These are phyloP conservation scores for Tricladium varicosporioides DNA, from an alignment of 2,329 filamentous ascomycete species.

Conservation along the genomic window DNA sequence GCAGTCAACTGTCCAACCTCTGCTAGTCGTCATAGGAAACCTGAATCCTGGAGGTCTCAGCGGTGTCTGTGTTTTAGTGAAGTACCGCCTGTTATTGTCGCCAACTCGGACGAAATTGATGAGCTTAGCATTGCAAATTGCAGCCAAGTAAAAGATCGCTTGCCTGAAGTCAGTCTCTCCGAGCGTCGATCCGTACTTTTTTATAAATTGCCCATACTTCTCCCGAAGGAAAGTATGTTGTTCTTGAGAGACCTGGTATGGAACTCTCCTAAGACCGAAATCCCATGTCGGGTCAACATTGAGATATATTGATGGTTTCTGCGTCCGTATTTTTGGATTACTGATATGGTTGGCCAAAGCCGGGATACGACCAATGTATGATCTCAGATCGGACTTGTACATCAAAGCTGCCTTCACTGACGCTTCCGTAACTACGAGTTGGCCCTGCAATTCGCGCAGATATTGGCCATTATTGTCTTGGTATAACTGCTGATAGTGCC, in stretches of 20 bases:
- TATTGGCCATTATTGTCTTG: too few species aligned
- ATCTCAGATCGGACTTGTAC: too few species aligned
- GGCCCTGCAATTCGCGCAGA: too few species aligned
- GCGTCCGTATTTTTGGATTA: background rate
- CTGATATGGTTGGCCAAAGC: background rate
- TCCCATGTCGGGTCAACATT: background rate
- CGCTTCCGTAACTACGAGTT: too few species aligned
- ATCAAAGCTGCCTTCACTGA: too few species aligned
- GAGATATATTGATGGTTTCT: background rate
- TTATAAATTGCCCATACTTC: background rate
- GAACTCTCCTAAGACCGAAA: background rate
- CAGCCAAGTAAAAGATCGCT: conserved; percentile 10
- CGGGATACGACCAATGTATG: background rate
- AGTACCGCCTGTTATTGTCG: conserved; percentile 1
- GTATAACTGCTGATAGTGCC: background rate
- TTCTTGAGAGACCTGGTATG: background rate
- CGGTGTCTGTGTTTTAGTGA: background rate
- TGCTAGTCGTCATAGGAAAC: background rate
- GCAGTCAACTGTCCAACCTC: conserved; percentile 16
- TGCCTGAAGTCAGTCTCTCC: conserved; percentile 5
- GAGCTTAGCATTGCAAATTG: conserved; percentile 6
- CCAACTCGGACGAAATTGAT: conserved; percentile 9
- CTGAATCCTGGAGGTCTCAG: background rate
- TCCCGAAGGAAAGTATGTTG: background rate
- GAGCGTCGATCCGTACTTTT: background rate